Conservation (phyloP, 441 rosid genomes). For the Eutrema salsugineum region DNA sequence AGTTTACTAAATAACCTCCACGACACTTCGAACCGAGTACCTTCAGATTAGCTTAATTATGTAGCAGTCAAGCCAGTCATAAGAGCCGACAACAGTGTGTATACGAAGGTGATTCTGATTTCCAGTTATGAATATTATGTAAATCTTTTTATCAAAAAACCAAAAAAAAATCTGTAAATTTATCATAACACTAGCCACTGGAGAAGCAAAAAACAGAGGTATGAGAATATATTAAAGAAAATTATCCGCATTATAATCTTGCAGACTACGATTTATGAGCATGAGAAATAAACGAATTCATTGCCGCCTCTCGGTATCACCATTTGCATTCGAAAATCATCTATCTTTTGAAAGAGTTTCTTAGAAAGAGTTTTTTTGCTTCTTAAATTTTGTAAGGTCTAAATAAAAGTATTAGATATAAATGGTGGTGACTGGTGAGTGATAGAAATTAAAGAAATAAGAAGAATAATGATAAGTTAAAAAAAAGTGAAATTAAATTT, state of each 20-base stretch:
- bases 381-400: too few relatives aligned
- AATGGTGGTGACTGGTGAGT: too few relatives aligned
- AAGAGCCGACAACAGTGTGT: neutral
- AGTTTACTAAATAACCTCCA: slow-evolving; percentile 3
- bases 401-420: too few relatives aligned
- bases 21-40: slow-evolving; percentile 5
- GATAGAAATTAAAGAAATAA: too few relatives aligned
- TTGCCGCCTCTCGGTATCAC: too few relatives aligned
- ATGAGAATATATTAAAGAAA: neutral
- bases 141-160: too few relatives aligned
- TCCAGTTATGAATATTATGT: neutral
- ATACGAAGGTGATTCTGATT: slow-evolving; percentile 7
- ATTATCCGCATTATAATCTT: neutral
- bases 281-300: too few relatives aligned
- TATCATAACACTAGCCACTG: slow-evolving; percentile 6
- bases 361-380: neutral
- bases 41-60: slow-evolving; percentile 13
- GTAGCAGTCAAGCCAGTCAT: neutral
- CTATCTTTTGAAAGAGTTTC: neutral
- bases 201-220: neutral
- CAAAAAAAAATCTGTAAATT: too few relatives aligned
- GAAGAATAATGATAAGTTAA: too few relatives aligned
- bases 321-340: neutral
- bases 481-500: too few relatives aligned
- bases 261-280: too few relatives aligned